Evolutionary conservation across 257 asterid species (phyloP).

Genomic region (Ocimum tenuiflorum): DNA sequence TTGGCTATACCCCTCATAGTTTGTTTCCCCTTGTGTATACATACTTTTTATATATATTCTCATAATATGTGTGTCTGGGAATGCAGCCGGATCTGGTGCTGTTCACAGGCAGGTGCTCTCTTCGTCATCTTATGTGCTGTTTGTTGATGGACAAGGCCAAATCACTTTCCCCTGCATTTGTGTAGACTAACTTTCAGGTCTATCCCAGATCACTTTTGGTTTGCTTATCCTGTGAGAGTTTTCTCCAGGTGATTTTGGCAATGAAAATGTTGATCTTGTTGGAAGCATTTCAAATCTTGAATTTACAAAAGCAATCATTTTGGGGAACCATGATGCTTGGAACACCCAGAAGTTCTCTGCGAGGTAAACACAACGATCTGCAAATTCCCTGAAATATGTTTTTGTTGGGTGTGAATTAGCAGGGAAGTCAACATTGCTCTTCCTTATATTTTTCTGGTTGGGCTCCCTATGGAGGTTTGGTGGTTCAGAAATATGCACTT

Average conservation of each 20-base stretch:
- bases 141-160: constrained; percentile 14
- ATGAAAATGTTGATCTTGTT: constrained; percentile 81
- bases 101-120: constrained; percentile 76
- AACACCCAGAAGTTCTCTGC: constrained; percentile 58
- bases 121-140: constrained; percentile 2
- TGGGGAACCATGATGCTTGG: constrained; percentile 99
- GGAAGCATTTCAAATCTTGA: constrained; percentile 59
- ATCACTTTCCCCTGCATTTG: constrained; percentile 8
- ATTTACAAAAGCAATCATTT: constrained; percentile 65
- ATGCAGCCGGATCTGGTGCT: constrained; percentile 97
- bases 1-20: not conserved
- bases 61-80: constrained; percentile 25
- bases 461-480: not conserved
- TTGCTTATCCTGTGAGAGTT: constrained; percentile 21
- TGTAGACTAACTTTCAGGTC: constrained; percentile 8
- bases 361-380: constrained; percentile 29
- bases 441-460: not conserved
- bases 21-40: constrained; percentile 2
- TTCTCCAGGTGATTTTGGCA: constrained; percentile 90
- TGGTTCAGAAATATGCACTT: not conserved
- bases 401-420: not conserved
- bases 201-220: constrained; percentile 10
- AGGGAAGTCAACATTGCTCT: not conserved
- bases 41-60: constrained; percentile 15
- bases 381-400: not conserved